These are phyloP conservation scores for Parachaetomium inaequale DNA, from an alignment of 495 filamentous ascomycete species.

Conservation along the genomic window DNA sequence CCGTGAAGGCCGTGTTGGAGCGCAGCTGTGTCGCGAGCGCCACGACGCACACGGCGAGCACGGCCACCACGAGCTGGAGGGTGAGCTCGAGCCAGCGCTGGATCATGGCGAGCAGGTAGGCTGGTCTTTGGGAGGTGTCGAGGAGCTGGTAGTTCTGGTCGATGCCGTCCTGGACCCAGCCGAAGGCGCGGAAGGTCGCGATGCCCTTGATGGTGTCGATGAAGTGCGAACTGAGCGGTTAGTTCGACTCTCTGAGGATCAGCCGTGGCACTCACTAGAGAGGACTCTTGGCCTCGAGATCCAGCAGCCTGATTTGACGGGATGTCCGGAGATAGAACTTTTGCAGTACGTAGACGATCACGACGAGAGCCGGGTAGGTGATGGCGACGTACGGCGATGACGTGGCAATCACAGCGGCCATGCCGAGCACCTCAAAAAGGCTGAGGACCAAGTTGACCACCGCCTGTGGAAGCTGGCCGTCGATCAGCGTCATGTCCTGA, in stretches of 20 bases:
- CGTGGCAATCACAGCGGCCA: conserved; percentile 32
- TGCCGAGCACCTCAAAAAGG: conserved; percentile 18
- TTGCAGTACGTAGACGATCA: conserved; percentile 46
- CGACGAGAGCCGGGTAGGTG: conserved; percentile 29
- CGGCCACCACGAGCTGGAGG: conserved; percentile 45
- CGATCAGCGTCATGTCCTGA: conserved; percentile 37
- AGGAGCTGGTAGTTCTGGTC: conserved; percentile 49
- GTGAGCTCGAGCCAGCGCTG: conserved; percentile 52
- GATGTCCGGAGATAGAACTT: conserved; percentile 55
- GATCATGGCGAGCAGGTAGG: conserved; percentile 51
- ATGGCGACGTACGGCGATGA: conserved; percentile 30
- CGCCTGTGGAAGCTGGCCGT: conserved; percentile 26
- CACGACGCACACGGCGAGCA: conserved; percentile 41
- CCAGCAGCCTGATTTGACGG: conserved; percentile 54
- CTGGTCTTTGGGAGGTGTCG: conserved; percentile 50
- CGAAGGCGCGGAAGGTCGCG: conserved; percentile 49
- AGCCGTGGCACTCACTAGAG: conserved; percentile 18
- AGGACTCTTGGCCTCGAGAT: conserved; percentile 41
- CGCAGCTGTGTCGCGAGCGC: conserved; percentile 23
- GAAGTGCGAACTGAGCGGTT: conserved; percentile 37
- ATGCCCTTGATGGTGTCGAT: conserved; percentile 47
- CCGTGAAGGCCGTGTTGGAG: conserved; percentile 30
- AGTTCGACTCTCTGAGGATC: background rate
- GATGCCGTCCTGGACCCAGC: conserved; percentile 42
- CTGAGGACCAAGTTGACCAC: conserved; percentile 17